phyloP scores from a whole-genome alignment of 345 rosid species.

The Bretschneidera sinensis region DNA sequence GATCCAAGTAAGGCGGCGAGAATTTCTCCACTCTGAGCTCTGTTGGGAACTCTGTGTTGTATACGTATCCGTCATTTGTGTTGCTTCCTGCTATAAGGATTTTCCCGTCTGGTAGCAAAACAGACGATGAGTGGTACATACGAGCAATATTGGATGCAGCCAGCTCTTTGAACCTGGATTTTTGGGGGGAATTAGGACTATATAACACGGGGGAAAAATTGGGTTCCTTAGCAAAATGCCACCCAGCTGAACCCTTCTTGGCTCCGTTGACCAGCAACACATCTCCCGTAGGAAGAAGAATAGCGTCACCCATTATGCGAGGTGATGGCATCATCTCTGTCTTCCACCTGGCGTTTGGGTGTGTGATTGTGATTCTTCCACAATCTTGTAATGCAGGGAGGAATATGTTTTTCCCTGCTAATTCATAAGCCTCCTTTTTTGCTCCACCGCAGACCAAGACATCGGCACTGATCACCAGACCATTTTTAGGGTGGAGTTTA shows the following conservation, averaged over 20 bases:
- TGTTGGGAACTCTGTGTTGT: slow-evolving; percentile 34
- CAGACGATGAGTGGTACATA: slow-evolving; percentile 37
- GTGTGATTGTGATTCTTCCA: too few species aligned
- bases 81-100: slow-evolving; percentile 39
- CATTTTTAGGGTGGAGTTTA: not conserved
- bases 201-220: slow-evolving; percentile 32
- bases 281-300: slow-evolving; percentile 41
- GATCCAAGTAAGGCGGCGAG: too few species aligned
- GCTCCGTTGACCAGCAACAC: slow-evolving; percentile 44
- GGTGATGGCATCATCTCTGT: slow-evolving; percentile 48
- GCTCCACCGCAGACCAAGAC: not conserved
- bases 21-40: too few species aligned
- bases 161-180: too few species aligned
- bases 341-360: slow-evolving; percentile 32
- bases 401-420: too few species aligned
- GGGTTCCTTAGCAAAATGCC: slow-evolving; percentile 40
- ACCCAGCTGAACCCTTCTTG: too few species aligned
- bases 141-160: slow-evolving; percentile 25
- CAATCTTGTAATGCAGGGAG: too few species aligned
- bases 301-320: slow-evolving; percentile 47
- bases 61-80: slow-evolving; percentile 33
- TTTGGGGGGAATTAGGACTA: slow-evolving; percentile 17
- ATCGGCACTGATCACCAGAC: not conserved
- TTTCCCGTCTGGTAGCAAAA: slow-evolving; percentile 30
- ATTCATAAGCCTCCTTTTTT: too few species aligned